These are phyloP conservation scores for Kluyveromyces siamensis DNA, from an alignment of 805 yeast species.

Conservation along the genomic window DNA sequence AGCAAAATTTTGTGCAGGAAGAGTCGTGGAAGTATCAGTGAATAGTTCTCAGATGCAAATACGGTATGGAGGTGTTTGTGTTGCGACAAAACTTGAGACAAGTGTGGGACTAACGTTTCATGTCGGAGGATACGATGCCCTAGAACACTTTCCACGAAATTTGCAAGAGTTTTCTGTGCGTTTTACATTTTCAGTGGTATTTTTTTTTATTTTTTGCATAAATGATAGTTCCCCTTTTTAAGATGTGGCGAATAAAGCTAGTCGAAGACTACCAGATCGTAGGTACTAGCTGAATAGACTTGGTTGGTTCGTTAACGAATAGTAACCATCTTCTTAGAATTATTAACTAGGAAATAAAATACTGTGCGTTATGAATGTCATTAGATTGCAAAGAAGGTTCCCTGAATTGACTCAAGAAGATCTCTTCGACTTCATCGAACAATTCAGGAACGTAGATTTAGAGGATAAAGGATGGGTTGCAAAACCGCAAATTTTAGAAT, in stretches of 20 bases:
- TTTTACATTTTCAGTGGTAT: too few species aligned
- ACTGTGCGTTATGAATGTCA: conserved; percentile 44
- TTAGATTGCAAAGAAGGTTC: conserved; percentile 66
- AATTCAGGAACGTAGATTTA: conserved; percentile 74
- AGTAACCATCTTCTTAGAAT: not conserved
- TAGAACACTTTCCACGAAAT: not conserved
- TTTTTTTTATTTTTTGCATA: not conserved
- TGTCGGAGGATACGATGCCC: not conserved
- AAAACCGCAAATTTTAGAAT: conserved; percentile 80
- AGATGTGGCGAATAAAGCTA: not conserved
- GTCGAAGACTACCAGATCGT: not conserved
- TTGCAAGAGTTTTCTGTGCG: not conserved
- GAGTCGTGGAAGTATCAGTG: conserved; percentile 1
- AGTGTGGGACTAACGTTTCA: not conserved
- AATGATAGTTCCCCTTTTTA: not conserved
- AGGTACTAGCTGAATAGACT: not conserved
- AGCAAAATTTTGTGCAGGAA: not conserved
- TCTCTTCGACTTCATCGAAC: conserved; percentile 74
- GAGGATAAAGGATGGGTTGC: conserved; percentile 95
- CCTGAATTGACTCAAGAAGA: conserved; percentile 84
- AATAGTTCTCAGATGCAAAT: not conserved
- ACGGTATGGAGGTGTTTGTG: not conserved
- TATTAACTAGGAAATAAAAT: not conserved
- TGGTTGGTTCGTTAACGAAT: too few species aligned
- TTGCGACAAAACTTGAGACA: not conserved